Evolutionary conservation across 129 eudicot species (phyloP).

Genomic region (Erigeron canadensis): DNA sequence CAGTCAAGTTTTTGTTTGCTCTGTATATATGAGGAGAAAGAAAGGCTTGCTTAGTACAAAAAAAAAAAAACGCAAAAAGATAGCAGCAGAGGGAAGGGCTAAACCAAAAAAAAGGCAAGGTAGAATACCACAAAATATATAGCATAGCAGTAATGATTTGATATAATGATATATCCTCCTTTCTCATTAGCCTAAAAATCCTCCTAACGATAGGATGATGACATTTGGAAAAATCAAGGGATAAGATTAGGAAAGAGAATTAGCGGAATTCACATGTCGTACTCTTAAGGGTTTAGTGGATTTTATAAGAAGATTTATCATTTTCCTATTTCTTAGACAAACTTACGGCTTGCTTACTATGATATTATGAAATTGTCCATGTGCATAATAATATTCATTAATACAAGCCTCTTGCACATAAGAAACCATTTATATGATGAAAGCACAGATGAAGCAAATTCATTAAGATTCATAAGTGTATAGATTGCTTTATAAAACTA

Average conservation of each 20-base stretch:
- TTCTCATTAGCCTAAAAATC: too few relatives aligned
- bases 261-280: too few relatives aligned
- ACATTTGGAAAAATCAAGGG: too few relatives aligned
- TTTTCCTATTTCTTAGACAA: not conserved
- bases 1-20: constrained; percentile 93
- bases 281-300: too few relatives aligned
- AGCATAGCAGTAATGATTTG: not conserved
- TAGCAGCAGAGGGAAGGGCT: too few relatives aligned
- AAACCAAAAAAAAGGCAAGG: not conserved
- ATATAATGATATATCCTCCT: too few relatives aligned
- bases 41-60: constrained; percentile 18
- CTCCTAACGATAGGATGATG: too few relatives aligned
- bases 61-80: not conserved
- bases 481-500: too few relatives aligned
- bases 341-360: too few relatives aligned
- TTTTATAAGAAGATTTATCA: too few relatives aligned
- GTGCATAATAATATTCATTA: constrained; percentile 6
- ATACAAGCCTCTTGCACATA: not conserved
- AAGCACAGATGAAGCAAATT: constrained; percentile 6
- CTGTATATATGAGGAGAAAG: constrained; percentile 35
- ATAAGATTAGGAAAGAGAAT: too few relatives aligned
- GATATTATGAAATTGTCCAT: not conserved
- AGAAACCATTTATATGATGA: not conserved
- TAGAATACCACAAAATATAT: not conserved
- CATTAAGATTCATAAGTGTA: constrained; percentile 5